A percentile compares a stretch with the other conserved stretches of the same genome.
Conservation (phyloP, 2,329 filamentous ascomycete species). For the Sphaerulina musiva region DNA sequence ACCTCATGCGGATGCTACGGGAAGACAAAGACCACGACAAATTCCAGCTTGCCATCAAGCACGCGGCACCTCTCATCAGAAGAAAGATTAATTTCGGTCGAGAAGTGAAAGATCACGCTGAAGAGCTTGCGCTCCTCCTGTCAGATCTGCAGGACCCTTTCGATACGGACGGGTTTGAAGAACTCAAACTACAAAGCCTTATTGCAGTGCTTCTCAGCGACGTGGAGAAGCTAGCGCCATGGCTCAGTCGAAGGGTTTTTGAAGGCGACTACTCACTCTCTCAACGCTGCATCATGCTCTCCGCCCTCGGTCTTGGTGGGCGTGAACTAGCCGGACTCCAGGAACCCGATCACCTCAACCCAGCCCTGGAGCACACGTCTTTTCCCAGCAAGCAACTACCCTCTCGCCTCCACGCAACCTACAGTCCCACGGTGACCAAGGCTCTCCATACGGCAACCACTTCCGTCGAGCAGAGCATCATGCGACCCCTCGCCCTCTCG, state of each 20-base stretch:
- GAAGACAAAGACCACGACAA: slow-evolving; percentile 79
- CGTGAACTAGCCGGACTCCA: slow-evolving; percentile 78
- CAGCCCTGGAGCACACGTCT: slow-evolving; percentile 27
- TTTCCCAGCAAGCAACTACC: slow-evolving; percentile 83
- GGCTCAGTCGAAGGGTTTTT: slow-evolving; percentile 81
- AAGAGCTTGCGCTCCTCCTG: slow-evolving; percentile 70
- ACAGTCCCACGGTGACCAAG: slow-evolving; percentile 42
- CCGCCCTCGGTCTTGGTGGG: slow-evolving; percentile 72
- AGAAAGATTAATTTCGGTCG: slow-evolving; percentile 83
- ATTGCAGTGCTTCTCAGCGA: slow-evolving; percentile 72
- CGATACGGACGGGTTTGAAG: slow-evolving; percentile 70
- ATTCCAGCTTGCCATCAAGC: slow-evolving; percentile 70
- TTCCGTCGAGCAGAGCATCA: slow-evolving; percentile 62
- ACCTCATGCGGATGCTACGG: slow-evolving; percentile 70
- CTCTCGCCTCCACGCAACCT: slow-evolving; percentile 64
- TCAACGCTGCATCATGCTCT: slow-evolving; percentile 75
- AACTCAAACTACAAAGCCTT: slow-evolving; percentile 70
- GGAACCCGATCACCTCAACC: slow-evolving; percentile 44
- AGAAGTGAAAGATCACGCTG: slow-evolving; percentile 76
- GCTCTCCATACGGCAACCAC: slow-evolving; percentile 63
- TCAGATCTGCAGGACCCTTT: slow-evolving; percentile 80
- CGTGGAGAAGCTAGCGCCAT: slow-evolving; percentile 70
- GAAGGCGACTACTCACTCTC: slow-evolving; percentile 84
- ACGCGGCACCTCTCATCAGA: slow-evolving; percentile 73
- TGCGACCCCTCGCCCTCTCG: slow-evolving; percentile 72